Base-by-base conservation (phyloP, 2,329 filamentous ascomycete genomes). In the Aureobasidium lini region DNA sequence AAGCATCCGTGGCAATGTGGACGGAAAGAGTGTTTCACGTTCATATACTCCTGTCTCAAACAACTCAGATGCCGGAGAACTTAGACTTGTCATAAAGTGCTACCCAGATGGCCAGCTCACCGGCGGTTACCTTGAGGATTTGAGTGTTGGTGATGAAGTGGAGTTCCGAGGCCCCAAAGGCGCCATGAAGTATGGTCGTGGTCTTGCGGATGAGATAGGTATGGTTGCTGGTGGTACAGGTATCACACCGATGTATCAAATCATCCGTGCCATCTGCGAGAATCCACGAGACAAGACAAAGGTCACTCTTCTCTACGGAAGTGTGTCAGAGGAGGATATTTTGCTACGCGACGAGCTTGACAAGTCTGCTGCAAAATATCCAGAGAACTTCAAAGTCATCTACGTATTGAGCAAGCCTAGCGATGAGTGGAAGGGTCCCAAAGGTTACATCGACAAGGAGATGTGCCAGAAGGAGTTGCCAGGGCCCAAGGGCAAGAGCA, bases 201-300 rank as follows among this genome's bases (percentile, higher is more conserved):
- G 72, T 0, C 67, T 77, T 1, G 72, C 70, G 52, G 74, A 72
- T 62, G 68, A 72, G 40, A 75, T 84, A 39, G 80, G 80, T 59
- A 83, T 84, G 81, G 66, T 84, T 1, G 80, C 79, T 1, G 81
- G 81, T 40, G 77, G 78, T n/a, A 77, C 76, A 44, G 78, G 78
- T 6, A 79, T 81, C 60, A 81, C 81, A 1, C 81, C 81, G 1
- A 81, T 84, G 78, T 83, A 77, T 68, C 83, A 86, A 66, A 69
- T 87, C 8, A 84, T 86, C 65, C 79, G 82, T 4, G 82, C 83
- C 44, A 83, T 86, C 60, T 84, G 82, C 65, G 83, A 85, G 65
- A 79, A 85, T 57, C 73, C 79, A 16, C 71, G 69, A 7, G 84
- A 87, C 62, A 74, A 73, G 1, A 86, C 84, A 0, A 70, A 81